Evolutionary conservation across 371 early-diverging fungal species (phyloP).

Genomic region (Nosema muscidifuracis): DNA sequence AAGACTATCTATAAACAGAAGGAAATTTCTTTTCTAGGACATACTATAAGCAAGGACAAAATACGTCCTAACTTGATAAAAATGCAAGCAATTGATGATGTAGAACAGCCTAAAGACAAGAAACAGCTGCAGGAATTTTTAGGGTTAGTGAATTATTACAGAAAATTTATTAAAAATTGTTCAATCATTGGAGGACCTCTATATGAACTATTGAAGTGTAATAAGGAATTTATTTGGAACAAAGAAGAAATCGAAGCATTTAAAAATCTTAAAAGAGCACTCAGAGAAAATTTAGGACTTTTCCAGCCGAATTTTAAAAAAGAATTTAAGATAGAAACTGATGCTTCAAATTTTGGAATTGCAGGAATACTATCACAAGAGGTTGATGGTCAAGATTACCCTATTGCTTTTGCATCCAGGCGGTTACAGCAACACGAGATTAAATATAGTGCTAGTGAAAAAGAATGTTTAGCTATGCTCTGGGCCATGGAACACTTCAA

Average conservation of each 20-base stretch:
- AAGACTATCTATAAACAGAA: neutral
- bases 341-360: neutral
- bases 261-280: neutral
- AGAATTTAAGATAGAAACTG: neutral
- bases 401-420: neutral
- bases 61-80: neutral
- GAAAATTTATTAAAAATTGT: slow-evolving; percentile 17
- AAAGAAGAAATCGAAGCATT: slow-evolving; percentile 9
- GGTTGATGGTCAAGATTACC: no score
- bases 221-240: neutral
- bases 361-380: neutral
- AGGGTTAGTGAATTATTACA: slow-evolving; percentile 26
- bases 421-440: neutral
- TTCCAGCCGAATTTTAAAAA: no score
- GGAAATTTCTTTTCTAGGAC: neutral
- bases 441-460: neutral
- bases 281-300: no score
- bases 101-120: no score
- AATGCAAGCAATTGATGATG: neutral
- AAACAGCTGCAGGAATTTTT: slow-evolving; percentile 23
- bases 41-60: neutral
- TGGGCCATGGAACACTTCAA: neutral
- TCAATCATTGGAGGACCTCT: neutral
- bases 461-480: no score
- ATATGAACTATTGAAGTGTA: neutral